Base-by-base conservation (phyloP, 768 basidiomycete genomes). In the Suillus variegatus region DNA sequence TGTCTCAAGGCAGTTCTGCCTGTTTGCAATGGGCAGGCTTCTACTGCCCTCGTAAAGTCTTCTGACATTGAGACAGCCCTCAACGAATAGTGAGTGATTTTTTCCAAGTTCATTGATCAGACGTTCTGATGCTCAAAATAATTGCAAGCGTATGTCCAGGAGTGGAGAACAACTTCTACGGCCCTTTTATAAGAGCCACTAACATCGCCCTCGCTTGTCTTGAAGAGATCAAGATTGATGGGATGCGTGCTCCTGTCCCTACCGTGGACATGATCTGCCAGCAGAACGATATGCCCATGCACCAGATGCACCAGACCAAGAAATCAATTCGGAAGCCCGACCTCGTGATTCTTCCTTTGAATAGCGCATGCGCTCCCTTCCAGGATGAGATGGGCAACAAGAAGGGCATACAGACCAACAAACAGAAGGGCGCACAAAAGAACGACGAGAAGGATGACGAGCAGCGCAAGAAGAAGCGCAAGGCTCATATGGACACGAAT, bases 131-230 rank as follows among this genome's bases (percentile, higher is more conserved):
- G 13, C 57, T 38, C 38, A 52, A 1, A 10, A 52, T 6, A 3
- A 52, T 52, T 9, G 8, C 16, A 28, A 52, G 51, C 6, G 16
- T 28, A 18, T 1, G 14, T 28, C 8, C 51, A 52, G 51, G 25
- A 60, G 20, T 0, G 12, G 41, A 47, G 25, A 32, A 32, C 7
- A 4, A 28, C 4, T 47, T 28, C 14, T 64, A 64, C 12, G 18
- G 1, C 32, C 43, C 63, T 20, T 64, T 64, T 14, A 43, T 32
- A 10, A 2, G 0, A 32, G 25, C 43, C 9, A 20, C 56, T 5
- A 64, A 64, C 10, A 25, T 32, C 0, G 63, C 56, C 6, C 57
- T 64, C 2, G 43, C 28, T 12, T 60, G 64, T 60, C 64, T 64
- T n/a, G 6, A 46, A 8, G 35, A 60, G 7, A 57, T 64, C 16